Evolutionary conservation across 805 yeast genomes (phyloP), one percentile per base, ranked within the genome.

Genomic region (Jamesozyma rosinii): DNA sequence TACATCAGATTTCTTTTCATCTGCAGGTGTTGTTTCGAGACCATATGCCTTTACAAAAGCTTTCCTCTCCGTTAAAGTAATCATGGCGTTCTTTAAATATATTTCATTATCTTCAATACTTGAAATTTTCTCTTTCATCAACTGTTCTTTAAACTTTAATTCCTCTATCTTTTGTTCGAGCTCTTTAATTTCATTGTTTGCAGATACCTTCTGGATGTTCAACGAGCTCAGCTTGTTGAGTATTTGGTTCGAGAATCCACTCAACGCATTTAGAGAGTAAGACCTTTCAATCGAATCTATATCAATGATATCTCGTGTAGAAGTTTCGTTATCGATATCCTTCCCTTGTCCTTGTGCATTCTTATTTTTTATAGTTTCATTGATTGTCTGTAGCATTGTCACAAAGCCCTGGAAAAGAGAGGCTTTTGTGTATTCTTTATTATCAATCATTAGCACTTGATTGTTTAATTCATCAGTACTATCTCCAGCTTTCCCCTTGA

Each of bases 401-500:
- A 70, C 69, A 55, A 83, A 80, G 1, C 89, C 88, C 59, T 82
- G 89, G 53, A 74, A 80, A 19, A 83, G 61, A 2, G 87, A 76
- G 49, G 75, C 33, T 13, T 26, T 11, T 5, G 15, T n/a, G 19
- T 22, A 17, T 6, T 26, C 32, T 18, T 37, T 24, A 76, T 6
- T 56, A 19, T 42, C 44, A 76, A 9, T 57, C 52, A 15, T 55
- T 24, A 38, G 38, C 40, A 13, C 38, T 34, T 26, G 41, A 31
- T 40, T 27, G 1, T 26, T 29, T 19, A 27, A 30, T 40, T 15
- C 15, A 22, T 32, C 11, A n/a, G 11, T 22, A 8, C 10, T 6
- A 17, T 24, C 11, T 14, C n/a, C n/a, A 8, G 29, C 10, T 24
- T 6, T 24, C 10, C 11, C 11, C 11, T 31, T 24, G 17, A 81